phyloP scores from a whole-genome alignment of 202 grass and related monocot genomes.

The Bolboschoenoplectus hybrid region DNA sequence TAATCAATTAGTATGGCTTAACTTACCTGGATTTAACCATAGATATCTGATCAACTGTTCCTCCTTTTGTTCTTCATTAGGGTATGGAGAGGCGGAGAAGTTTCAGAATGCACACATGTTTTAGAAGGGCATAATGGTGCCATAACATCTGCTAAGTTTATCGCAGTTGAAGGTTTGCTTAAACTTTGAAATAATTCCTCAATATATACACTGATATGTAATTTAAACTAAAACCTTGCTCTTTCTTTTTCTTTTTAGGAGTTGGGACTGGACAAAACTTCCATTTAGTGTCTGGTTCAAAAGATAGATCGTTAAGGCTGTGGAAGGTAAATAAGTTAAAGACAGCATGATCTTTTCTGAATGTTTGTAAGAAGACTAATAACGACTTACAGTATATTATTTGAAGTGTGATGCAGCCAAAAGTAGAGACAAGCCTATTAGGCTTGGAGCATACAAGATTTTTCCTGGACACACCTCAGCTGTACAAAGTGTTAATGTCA shows the following conservation, averaged over 20 bases:
- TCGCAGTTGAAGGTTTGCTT: conserved; percentile 54
- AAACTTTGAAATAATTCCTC: conserved; percentile 11
- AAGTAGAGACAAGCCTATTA: conserved; percentile 48
- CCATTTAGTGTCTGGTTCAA: conserved; percentile 76
- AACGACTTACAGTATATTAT: conserved; percentile 44
- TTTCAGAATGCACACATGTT: conserved; percentile 62
- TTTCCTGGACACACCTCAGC: conserved; percentile 66
- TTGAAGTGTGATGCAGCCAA: conserved; percentile 57
- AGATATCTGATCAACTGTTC: conserved; percentile 18
- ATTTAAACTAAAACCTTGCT: conserved; percentile 23
- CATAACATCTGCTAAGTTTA: conserved; percentile 71
- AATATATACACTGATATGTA: background rate
- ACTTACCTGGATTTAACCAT: background rate
- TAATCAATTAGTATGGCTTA: background rate
- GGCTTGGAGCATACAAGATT: conserved; percentile 74
- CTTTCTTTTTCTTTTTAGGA: conserved; percentile 53
- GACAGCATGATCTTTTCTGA: background rate
- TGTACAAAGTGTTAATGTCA: conserved; percentile 74
- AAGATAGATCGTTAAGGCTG: conserved; percentile 79
- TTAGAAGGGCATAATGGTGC: conserved; percentile 73
- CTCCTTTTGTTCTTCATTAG: conserved; percentile 50
- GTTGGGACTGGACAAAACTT: conserved; percentile 53
- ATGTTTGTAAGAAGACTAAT: conserved; percentile 27
- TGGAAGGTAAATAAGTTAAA: conserved; percentile 68
- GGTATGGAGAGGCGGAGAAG: conserved; percentile 84